These are phyloP conservation scores for Flueggea neowawraea DNA, from an alignment of 441 rosid species.

Conservation along the genomic window DNA sequence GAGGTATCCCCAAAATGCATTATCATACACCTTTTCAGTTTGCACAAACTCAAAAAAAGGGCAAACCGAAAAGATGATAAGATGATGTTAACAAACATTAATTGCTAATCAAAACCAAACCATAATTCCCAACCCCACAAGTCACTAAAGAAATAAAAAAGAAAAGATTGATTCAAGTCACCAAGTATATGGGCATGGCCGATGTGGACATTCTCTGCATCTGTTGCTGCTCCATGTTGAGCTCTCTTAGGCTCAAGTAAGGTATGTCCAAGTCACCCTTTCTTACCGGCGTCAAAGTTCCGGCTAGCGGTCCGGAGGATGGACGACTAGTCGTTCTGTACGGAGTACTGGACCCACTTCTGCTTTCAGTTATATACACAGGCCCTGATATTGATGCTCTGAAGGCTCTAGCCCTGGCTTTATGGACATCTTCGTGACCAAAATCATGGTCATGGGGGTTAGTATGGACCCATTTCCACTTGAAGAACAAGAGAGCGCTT, in stretches of 20 bases:
- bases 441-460: slow-evolving; percentile 6
- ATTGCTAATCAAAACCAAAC: too few relatives aligned
- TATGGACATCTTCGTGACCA: slow-evolving; percentile 28
- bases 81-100: too few relatives aligned
- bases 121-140: too few relatives aligned
- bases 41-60: too few relatives aligned
- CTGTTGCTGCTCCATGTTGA: slow-evolving; percentile 57
- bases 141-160: too few relatives aligned
- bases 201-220: slow-evolving; percentile 49
- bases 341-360: slow-evolving; percentile 59
- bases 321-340: slow-evolving; percentile 40
- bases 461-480: slow-evolving; percentile 36
- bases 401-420: slow-evolving; percentile 45
- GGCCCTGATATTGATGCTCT: slow-evolving; percentile 66
- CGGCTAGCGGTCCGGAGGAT: slow-evolving; percentile 63
- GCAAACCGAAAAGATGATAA: too few relatives aligned
- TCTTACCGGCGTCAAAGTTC: slow-evolving; percentile 42
- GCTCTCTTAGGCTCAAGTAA: slow-evolving; percentile 75
- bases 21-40: too few relatives aligned
- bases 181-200: slow-evolving; percentile 68
- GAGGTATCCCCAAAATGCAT: too few relatives aligned
- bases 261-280: slow-evolving; percentile 50
- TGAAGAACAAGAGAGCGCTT: slow-evolving; percentile 58
- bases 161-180: slow-evolving; percentile 34
- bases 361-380: slow-evolving; percentile 64